These are phyloP conservation scores for Quercus glauca DNA, from an alignment of 306 rosid genomes.

Conservation along the genomic window DNA sequence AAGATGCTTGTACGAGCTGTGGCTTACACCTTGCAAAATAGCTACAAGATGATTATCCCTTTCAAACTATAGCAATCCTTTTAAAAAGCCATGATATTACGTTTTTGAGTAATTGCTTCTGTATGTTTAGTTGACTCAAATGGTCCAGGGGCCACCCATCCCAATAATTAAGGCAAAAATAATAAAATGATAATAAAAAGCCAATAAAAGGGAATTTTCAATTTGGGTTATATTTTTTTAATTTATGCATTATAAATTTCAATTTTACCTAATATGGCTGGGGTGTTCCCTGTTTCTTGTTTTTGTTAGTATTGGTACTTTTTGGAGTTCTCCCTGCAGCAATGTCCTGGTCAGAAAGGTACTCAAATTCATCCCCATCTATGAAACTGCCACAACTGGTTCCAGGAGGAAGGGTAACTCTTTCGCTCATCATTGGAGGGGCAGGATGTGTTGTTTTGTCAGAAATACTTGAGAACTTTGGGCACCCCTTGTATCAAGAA, in stretches of 20 bases:
- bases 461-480: conserved; percentile 51
- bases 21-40: not conserved
- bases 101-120: not conserved
- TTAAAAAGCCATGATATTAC: not conserved
- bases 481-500: conserved; percentile 29
- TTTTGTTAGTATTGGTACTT: conserved; percentile 55
- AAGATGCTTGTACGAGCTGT: not conserved
- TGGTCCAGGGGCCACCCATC: not conserved
- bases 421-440: conserved; percentile 57
- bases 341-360: conserved; percentile 79
- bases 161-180: not conserved
- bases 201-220: not conserved
- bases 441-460: conserved; percentile 63
- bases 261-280: not conserved
- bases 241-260: not conserved
- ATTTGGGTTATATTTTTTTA: not conserved
- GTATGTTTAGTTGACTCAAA: not conserved
- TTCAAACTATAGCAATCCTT: not conserved
- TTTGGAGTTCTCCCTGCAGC: conserved; percentile 80
- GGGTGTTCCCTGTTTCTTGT: conserved; percentile 21
- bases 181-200: not conserved
- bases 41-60: not conserved
- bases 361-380: conserved; percentile 40
- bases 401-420: conserved; percentile 81
- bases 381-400: conserved; percentile 56